Evolutionary conservation across 148 eudicot species (phyloP).

Genomic region (Chenopodium berlandieri): DNA sequence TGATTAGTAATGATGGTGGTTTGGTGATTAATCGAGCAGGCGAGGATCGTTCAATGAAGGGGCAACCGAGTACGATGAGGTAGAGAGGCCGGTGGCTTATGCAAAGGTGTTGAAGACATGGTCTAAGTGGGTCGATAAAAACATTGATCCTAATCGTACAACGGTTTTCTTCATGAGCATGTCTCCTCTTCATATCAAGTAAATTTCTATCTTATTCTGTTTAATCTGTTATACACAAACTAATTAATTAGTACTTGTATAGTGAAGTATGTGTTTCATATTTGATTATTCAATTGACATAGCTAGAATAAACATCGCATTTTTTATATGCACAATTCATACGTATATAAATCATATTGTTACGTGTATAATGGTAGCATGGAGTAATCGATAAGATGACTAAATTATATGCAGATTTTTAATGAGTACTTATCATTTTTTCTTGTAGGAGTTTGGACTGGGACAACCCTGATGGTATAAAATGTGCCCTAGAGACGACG

Average conservation of each 20-base stretch:
- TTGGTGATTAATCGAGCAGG: slow-evolving; percentile 29
- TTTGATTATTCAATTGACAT: no score
- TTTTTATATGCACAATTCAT: no score
- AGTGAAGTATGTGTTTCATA: no score
- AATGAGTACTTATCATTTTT: neutral
- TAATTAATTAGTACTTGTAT: no score
- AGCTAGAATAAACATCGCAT: no score
- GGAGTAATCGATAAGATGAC: no score
- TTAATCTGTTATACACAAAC: no score
- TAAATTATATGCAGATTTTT: no score
- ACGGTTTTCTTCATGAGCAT: slow-evolving; percentile 78
- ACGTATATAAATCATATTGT: no score
- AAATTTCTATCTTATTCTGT: slow-evolving; percentile 8
- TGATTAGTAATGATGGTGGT: neutral
- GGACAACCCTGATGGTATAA: slow-evolving; percentile 85
- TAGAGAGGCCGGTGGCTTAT: slow-evolving; percentile 61
- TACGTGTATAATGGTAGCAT: no score
- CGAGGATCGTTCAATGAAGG: slow-evolving; percentile 88
- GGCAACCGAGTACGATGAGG: slow-evolving; percentile 70
- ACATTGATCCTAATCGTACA: slow-evolving; percentile 68
- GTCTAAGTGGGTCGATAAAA: slow-evolving; percentile 79
- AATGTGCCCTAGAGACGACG: slow-evolving; percentile 78
- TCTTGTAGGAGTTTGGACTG: slow-evolving; percentile 73
- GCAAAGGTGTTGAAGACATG: slow-evolving; percentile 70
- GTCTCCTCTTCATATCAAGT: slow-evolving; percentile 99